phyloP scores from a whole-genome alignment of 345 rosid genomes.

The Ailanthus altissimus region DNA sequence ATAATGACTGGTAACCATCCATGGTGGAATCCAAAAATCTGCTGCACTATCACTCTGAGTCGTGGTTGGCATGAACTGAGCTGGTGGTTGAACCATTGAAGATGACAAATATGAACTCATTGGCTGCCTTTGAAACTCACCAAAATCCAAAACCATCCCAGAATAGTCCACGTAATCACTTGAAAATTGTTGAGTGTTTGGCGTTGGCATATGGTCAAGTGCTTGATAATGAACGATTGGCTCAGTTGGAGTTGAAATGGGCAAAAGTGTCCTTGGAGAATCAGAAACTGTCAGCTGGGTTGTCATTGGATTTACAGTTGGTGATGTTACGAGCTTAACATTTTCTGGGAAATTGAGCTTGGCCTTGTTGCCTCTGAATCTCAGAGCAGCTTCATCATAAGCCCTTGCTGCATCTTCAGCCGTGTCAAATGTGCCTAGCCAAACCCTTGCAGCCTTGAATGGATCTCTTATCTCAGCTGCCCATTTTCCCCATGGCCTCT shows the following conservation, averaged over 20 bases:
- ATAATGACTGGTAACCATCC: constrained; percentile 33
- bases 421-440: constrained; percentile 89
- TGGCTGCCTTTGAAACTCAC: constrained; percentile 30
- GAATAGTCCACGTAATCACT: constrained; percentile 14
- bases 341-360: constrained; percentile 98
- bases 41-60: constrained; percentile 13
- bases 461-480: constrained; percentile 97
- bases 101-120: constrained; percentile 39
- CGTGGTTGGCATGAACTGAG: constrained; percentile 13
- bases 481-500: constrained; percentile 97
- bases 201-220: neutral
- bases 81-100: constrained; percentile 16
- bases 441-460: constrained; percentile 80
- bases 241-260: constrained; percentile 33
- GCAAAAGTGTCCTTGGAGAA: constrained; percentile 37
- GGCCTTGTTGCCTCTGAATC: constrained; percentile 88
- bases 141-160: constrained; percentile 15
- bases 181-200: constrained; percentile 4
- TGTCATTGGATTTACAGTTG: constrained; percentile 23
- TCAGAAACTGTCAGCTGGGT: constrained; percentile 38
- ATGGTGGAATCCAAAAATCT: constrained; percentile 11
- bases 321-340: constrained; percentile 50
- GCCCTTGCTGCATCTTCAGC: constrained; percentile 92
- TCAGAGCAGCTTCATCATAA: constrained; percentile 82
- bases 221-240: constrained; percentile 32